These are phyloP conservation scores for Discostella stelligeroides DNA, from an alignment of 108 stramenopile genomes.

Conservation along the genomic window DNA sequence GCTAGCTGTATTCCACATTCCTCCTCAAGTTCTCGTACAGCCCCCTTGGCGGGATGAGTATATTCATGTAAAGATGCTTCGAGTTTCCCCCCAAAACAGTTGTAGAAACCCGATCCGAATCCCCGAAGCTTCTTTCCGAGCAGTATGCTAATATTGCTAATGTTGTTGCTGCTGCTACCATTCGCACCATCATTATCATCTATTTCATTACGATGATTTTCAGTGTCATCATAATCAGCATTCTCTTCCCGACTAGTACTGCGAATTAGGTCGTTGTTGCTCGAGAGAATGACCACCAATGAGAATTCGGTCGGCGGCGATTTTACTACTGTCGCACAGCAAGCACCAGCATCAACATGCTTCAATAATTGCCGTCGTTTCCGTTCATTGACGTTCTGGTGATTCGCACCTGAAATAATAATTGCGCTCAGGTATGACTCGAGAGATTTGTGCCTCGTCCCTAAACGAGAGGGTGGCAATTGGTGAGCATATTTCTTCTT, in stretches of 20 bases:
- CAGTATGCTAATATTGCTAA: conserved; percentile 52
- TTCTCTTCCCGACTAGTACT: too few relatives aligned
- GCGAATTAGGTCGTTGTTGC: not conserved
- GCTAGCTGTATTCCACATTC: conserved; percentile 64
- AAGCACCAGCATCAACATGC: too few relatives aligned
- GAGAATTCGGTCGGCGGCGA: conserved; percentile 22
- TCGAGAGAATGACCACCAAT: conserved; percentile 31
- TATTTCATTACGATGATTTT: not conserved
- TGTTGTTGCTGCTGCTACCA: too few relatives aligned
- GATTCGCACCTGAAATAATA: too few relatives aligned
- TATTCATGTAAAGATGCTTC: conserved; percentile 34
- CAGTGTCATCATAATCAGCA: not conserved
- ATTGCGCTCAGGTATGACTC: conserved; percentile 17
- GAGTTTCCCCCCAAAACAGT: conserved; percentile 77
- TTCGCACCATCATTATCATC: not conserved
- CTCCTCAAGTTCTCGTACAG: conserved; percentile 70
- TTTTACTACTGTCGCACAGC: not conserved
- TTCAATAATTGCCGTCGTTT: too few relatives aligned
- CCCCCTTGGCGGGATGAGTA: conserved; percentile 49
- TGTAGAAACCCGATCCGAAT: conserved; percentile 74
- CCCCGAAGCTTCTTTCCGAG: conserved; percentile 75
- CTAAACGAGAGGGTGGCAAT: conserved; percentile 18
- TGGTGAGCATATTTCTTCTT: not conserved
- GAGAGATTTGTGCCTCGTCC: conserved; percentile 12
- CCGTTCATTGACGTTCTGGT: too few relatives aligned